These are phyloP conservation scores for Fusarium equiseti DNA, from an alignment of 2,329 filamentous ascomycete species.

Conservation along the genomic window DNA sequence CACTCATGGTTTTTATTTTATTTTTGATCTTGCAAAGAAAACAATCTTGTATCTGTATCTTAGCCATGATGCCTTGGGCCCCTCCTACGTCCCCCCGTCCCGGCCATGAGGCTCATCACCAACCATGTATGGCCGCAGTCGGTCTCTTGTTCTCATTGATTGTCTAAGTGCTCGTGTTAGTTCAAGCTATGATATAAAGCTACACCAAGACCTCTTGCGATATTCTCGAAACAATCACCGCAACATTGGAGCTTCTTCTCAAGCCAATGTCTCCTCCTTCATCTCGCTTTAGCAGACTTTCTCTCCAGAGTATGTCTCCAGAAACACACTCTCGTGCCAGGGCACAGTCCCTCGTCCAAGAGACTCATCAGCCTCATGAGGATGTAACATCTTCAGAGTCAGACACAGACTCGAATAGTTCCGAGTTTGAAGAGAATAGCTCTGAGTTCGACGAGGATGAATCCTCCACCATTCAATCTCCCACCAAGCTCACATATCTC, in stretches of 20 bases:
- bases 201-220: slow-evolving; percentile 11
- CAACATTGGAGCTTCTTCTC: not conserved
- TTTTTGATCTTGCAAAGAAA: not conserved
- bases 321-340: slow-evolving; percentile 35
- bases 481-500: slow-evolving; percentile 56
- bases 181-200: slow-evolving; percentile 40
- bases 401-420: slow-evolving; percentile 41
- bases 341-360: slow-evolving; percentile 19
- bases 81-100: slow-evolving; percentile 26
- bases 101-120: slow-evolving; percentile 40
- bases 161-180: not conserved
- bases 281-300: slow-evolving; percentile 47
- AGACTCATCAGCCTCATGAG: slow-evolving; percentile 15
- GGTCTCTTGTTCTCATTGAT: slow-evolving; percentile 8
- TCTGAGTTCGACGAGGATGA: slow-evolving; percentile 53
- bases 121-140: slow-evolving; percentile 38
- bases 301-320: slow-evolving; percentile 49
- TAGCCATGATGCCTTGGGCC: slow-evolving; percentile 34
- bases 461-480: slow-evolving; percentile 52
- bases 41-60: not conserved
- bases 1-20: not conserved
- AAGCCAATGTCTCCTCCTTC: slow-evolving; percentile 47
- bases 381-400: slow-evolving; percentile 48
- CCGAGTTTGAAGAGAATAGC: slow-evolving; percentile 40
- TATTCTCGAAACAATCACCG: not conserved